Evolutionary conservation across 768 basidiomycete species (phyloP), one percentile per base, ranked within the genome.

Genomic region (Russula sp.): DNA sequence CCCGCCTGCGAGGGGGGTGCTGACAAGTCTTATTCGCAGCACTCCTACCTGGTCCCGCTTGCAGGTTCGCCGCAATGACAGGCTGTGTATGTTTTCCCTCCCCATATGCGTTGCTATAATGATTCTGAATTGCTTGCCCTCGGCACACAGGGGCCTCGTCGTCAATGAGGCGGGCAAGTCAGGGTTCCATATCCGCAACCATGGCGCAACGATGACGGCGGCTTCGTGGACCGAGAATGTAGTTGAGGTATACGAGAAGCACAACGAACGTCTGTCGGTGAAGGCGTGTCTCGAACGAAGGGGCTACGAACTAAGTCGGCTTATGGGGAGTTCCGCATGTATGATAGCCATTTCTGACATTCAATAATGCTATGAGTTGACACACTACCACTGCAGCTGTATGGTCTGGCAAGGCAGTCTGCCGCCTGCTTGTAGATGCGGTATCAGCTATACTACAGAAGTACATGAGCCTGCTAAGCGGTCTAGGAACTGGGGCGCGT

Each of bases 31-130:
- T 78, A 74, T 61, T 81, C 81, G 4, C 77, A 78, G 27, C 77
- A 75, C 60, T 86, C 84, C 27, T 86, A 86, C 68, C 76, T 85
- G 47, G 82, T 86, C 7, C 82, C 85, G 1, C 75, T 83, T 70
- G 74, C 16, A 84, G 85, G 9, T 86, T 84, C 67, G 68, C 78
- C 31, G 80, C 77, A 20, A 84, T 86, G 84, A 74, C 76, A 47
- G 66, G 83, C 82, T 1, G 64, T 79, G 82, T 84, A 71, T 72
- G 82, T 75, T 22, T 45, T 27, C 22, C 27, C 6, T 37, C n/a
- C 39, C 39, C 11, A 0, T 48, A 37, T 3, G 16, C 49, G 22
- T 27, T 48, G 44, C 5, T 48, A 42, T 44, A 20, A 18, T 13
- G 37, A 31, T 13, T 6, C 37, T 27, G 60, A 61, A 59, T 53